Conservation (phyloP, 768 basidiomycete genomes). For the Tylopilus subfusipes region DNA sequence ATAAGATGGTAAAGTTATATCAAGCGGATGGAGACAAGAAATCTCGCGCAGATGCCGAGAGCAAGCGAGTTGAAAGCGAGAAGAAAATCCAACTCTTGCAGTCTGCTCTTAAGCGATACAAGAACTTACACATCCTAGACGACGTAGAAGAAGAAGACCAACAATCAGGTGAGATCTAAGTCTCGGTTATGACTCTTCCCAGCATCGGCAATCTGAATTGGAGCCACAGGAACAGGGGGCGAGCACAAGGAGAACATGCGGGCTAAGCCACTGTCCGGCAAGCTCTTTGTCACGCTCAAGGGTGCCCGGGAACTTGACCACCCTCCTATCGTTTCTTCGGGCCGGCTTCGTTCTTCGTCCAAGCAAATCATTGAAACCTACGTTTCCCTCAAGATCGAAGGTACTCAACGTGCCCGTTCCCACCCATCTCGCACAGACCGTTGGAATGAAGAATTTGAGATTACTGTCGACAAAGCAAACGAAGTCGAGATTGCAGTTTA, state of each 20-base stretch:
- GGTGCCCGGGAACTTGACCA: constrained; percentile 95
- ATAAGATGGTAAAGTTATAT: constrained; percentile 98
- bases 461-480: constrained; percentile 95
- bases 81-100: constrained; percentile 94
- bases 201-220: constrained; percentile 23
- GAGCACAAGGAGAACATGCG: constrained; percentile 92
- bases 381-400: constrained; percentile 95
- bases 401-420: constrained; percentile 86
- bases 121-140: constrained; percentile 91
- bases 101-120: constrained; percentile 91
- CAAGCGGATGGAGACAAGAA: constrained; percentile 97
- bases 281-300: constrained; percentile 82
- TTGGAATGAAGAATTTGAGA: constrained; percentile 98
- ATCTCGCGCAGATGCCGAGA: constrained; percentile 87
- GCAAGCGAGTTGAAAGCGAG: constrained; percentile 91
- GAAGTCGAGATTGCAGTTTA: constrained; percentile 97
- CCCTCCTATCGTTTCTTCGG: constrained; percentile 63
- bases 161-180: constrained; percentile 41
- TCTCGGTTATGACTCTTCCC: background rate
- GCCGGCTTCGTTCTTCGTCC: constrained; percentile 70
- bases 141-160: constrained; percentile 88
- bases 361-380: constrained; percentile 79
- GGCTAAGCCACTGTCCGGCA: constrained; percentile 91
- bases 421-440: constrained; percentile 92
- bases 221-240: constrained; percentile 56